Percentiles rank a stretch among this genome's conserved stretches.
These are phyloP conservation scores for Cordyceps cateniannulata DNA, from an alignment of 2,329 filamentous ascomycete species.

Conservation along the genomic window DNA sequence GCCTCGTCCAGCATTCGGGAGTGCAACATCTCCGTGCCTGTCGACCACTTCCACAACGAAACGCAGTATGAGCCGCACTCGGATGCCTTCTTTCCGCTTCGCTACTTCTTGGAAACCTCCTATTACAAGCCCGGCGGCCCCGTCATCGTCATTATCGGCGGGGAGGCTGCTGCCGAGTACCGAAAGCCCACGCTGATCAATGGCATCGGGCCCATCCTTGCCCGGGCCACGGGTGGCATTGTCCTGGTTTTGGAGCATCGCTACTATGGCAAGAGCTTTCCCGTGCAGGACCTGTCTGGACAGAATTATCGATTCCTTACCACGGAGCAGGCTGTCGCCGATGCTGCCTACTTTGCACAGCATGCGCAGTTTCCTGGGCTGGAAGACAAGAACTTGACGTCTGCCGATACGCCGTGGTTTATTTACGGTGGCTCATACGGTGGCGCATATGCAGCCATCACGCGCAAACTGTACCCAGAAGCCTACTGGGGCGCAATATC, in stretches of 20 bases:
- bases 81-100: conserved; percentile 58
- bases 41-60: conserved; percentile 83
- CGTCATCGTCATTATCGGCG: conserved; percentile 68
- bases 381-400: conserved; percentile 59
- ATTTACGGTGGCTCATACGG: conserved; percentile 82
- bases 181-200: conserved; percentile 67
- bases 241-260: conserved; percentile 82
- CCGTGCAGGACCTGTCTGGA: conserved; percentile 56
- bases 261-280: conserved; percentile 76
- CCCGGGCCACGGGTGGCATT: conserved; percentile 64
- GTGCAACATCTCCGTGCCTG: conserved; percentile 37
- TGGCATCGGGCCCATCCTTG: conserved; percentile 66
- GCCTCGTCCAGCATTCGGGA: background rate
- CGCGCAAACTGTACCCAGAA: conserved; percentile 70
- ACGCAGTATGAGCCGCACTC: conserved; percentile 70
- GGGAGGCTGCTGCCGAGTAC: conserved; percentile 57
- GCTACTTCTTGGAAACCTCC: conserved; percentile 77
- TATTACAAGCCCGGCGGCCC: conserved; percentile 74
- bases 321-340: conserved; percentile 76
- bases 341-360: conserved; percentile 73
- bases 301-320: conserved; percentile 73
- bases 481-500: conserved; percentile 74
- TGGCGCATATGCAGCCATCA: conserved; percentile 70
- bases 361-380: conserved; percentile 66
- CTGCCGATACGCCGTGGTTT: conserved; percentile 62